Conservation (phyloP, 2,329 filamentous ascomycete genomes). For the Cordyceps tenuipes region DNA sequence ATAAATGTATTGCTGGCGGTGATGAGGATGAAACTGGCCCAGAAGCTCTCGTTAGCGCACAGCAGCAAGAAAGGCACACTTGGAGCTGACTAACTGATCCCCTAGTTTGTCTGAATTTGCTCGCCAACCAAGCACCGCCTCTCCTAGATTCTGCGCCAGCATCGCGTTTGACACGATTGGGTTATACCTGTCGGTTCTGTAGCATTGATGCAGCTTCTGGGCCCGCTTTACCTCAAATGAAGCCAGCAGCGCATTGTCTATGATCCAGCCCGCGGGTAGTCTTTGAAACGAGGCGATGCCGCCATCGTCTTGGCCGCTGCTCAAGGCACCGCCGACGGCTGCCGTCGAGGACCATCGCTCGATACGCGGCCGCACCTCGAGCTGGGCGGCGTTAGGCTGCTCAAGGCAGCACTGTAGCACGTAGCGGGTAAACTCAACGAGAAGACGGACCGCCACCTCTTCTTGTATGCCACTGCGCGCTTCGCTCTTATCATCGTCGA, state of each 20-base stretch:
- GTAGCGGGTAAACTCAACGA: background rate
- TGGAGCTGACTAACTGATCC: background rate
- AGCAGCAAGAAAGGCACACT: background rate
- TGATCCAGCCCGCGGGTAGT: background rate
- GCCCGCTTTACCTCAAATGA: background rate
- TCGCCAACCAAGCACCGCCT: background rate
- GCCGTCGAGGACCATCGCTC: background rate
- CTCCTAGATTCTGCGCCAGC: background rate
- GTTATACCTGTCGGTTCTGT: background rate
- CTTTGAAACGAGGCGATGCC: background rate
- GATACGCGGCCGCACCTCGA: background rate
- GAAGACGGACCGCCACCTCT: background rate
- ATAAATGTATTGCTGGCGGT: background rate
- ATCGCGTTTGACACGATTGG: background rate
- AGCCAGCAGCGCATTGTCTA: background rate
- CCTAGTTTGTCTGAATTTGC: background rate
- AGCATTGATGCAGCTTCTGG: background rate
- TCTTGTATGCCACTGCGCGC: background rate
- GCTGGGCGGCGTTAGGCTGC: background rate
- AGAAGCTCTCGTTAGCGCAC: background rate
- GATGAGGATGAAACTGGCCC: background rate
- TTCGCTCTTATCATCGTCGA: background rate
- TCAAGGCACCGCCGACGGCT: background rate
- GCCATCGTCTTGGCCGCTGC: background rate
- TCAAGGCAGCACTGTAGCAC: background rate